Percentiles rank a stretch among this genome's conserved stretches.
Conservation (phyloP, 176 grass and related monocot species). For the Dendrocalamus sinicus region DNA sequence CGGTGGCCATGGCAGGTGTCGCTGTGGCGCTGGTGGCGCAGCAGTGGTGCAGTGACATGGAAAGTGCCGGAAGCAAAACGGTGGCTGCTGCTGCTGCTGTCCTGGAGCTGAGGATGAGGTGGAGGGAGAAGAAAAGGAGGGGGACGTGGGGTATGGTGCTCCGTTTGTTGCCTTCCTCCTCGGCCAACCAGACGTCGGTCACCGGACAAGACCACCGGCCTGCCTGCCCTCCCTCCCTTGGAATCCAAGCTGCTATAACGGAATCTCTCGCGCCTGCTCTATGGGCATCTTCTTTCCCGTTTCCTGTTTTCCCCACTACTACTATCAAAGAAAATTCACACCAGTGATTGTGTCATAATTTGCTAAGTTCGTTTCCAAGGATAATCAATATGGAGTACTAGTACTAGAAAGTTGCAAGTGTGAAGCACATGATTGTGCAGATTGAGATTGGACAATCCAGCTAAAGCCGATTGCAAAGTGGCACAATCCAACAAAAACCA, state of each 20-base stretch:
- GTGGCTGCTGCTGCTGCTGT: neutral
- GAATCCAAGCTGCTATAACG: neutral
- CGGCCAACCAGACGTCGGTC: neutral
- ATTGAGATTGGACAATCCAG: neutral
- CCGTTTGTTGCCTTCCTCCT: conserved; percentile 11
- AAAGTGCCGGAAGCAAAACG: neutral
- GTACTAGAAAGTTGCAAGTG: neutral
- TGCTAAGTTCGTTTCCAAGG: neutral
- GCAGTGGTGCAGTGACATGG: conserved; percentile 35
- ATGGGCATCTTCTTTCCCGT: neutral
- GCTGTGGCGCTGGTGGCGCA: conserved; percentile 1
- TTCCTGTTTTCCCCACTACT: neutral
- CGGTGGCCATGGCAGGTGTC: conserved; percentile 50
- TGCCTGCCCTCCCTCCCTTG: neutral
- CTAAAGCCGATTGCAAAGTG: neutral
- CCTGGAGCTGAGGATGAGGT: neutral
- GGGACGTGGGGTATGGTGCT: conserved; percentile 29
- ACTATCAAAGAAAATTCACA: neutral
- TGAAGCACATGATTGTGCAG: neutral
- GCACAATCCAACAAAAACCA: neutral
- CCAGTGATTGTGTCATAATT: neutral
- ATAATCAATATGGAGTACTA: neutral
- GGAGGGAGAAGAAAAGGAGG: neutral
- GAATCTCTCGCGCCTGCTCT: neutral
- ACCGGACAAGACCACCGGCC: neutral